phyloP scores from a whole-genome alignment of 2,329 filamentous ascomycete species.

The Ophiostoma sp. region DNA sequence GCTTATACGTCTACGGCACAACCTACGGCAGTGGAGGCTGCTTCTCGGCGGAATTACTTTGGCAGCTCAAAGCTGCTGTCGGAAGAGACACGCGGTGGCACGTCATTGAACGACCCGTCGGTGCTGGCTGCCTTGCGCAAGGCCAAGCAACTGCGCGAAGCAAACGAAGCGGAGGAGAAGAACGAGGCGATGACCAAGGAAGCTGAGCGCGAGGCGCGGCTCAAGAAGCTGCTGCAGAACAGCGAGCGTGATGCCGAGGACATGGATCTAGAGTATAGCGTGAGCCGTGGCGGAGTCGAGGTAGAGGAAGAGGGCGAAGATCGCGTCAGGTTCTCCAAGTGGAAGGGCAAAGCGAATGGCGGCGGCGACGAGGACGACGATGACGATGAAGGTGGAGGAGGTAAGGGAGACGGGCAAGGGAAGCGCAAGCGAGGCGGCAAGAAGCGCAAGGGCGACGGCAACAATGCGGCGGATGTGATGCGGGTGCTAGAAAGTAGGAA shows the following conservation, averaged over 20 bases:
- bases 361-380: slow-evolving; percentile 48
- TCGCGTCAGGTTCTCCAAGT: slow-evolving; percentile 62
- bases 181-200: slow-evolving; percentile 38
- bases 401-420: slow-evolving; percentile 34
- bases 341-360: slow-evolving; percentile 35
- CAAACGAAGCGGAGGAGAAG: slow-evolving; percentile 38
- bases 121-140: slow-evolving; percentile 82
- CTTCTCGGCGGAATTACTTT: slow-evolving; percentile 55
- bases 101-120: slow-evolving; percentile 65
- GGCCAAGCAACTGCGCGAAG: slow-evolving; percentile 60
- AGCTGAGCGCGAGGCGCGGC: slow-evolving; percentile 57
- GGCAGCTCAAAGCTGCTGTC: slow-evolving; percentile 54
- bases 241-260: slow-evolving; percentile 80
- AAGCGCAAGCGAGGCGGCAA: slow-evolving; percentile 66
- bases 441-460: slow-evolving; percentile 72
- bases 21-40: neutral
- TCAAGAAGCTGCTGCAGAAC: slow-evolving; percentile 66
- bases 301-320: slow-evolving; percentile 56
- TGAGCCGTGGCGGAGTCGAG: slow-evolving; percentile 82
- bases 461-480: slow-evolving; percentile 75
- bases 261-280: slow-evolving; percentile 91
- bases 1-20: neutral
- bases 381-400: slow-evolving; percentile 39
- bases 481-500: slow-evolving; percentile 62
- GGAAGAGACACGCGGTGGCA: slow-evolving; percentile 45